Evolutionary conservation across 2,329 filamentous ascomycete genomes (phyloP), one percentile per base, ranked within the genome.

Genomic region (Lasiodiplodia citricola): DNA sequence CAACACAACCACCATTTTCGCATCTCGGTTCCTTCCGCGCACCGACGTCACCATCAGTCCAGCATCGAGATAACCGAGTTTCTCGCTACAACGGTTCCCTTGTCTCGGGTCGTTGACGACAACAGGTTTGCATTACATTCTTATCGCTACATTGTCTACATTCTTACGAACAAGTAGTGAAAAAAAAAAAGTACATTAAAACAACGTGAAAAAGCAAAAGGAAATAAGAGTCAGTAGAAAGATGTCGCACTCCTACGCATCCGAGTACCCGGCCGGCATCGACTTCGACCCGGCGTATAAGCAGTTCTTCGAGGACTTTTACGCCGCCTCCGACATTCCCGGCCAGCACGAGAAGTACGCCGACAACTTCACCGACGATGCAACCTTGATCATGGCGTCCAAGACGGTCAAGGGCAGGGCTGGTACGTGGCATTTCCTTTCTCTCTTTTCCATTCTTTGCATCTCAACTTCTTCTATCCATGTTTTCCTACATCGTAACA

Each of bases 371-470:
- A 84, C 85, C 0, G 68, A 77, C 16, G 80, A 85, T 77, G 86
- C 83, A 2, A 83, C 78, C 8, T 71, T 88, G 62, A 80, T 87
- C 44, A 87, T 88, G 85, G 85, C 80, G 2, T 80, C 79, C 2
- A 86, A 84, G 72, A 80, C 75, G 51, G 82, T 74, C 7, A 75
- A 78, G 11, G 86, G 86, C 1, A 74, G 76, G 44, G 79, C 82
- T 63, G 84, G 85, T 86, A 71, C 60, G 74, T 69, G 16, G 8
- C n/a, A n/a, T n/a, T n/a, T n/a, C n/a, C n/a, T n/a, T n/a, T 31
- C 44, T 31, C 38, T 14, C 31, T 23, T 8, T 62, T 44, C 14
- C 35, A 62, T 50, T 71, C 31, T 13, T 21, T 35, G 16, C 23
- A 25, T 57, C 28, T 18, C 8, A 1, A 18, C 25, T 63, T 65